Base-by-base conservation (phyloP, 257 asterid species). In the Coffea canephora region DNA sequence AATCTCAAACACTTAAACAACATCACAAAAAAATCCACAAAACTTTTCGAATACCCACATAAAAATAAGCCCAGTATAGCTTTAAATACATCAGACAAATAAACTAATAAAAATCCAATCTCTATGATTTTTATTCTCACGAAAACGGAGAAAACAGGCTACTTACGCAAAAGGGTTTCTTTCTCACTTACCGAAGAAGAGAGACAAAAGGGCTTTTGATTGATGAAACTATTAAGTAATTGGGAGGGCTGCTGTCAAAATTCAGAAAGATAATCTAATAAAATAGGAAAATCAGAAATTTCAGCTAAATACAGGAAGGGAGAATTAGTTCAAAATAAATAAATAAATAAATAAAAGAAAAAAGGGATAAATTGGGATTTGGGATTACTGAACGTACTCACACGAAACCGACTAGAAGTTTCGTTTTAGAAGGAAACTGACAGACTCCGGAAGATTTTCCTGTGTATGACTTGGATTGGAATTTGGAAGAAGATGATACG, bases 1-100 rank as follows among this genome's bases (percentile, higher is more conserved):
- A 82, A 87, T 83, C 82, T 88, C 79, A 90, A 50, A 82, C 90
- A 89, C 23, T 80, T 46, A 79, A 86, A 71, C 87, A 87, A 71
- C 87, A 87, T 83, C 86, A 89, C 71, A 46, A 77, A 31, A 39
- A 78, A 79, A 55, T 81, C 69, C 68, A 43, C 48, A 71, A 64
- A 77, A 46, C 41, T 31, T 27, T 54, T 49, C 55, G 5, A 34
- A 11, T 39, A 19, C 12, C 57, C 74, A 45, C 69, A 71, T 27
- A 73, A 46, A 25, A 21, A 59, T 19, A 66, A 21, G 9, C 36
- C 59, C 11, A 23, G 48, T 23, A n/a, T 10, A 46, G 64, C 36
- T 49, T 70, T n/a, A n/a, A 70, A 41, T 15, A 12, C 36, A 64
- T 46, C 25, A 27, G 5, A 48, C 27, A 43, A 62, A 62, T n/a